Evolutionary conservation across 2,329 filamentous ascomycete species (phyloP).

Genomic region (Atkinsonella hypoxylon): DNA sequence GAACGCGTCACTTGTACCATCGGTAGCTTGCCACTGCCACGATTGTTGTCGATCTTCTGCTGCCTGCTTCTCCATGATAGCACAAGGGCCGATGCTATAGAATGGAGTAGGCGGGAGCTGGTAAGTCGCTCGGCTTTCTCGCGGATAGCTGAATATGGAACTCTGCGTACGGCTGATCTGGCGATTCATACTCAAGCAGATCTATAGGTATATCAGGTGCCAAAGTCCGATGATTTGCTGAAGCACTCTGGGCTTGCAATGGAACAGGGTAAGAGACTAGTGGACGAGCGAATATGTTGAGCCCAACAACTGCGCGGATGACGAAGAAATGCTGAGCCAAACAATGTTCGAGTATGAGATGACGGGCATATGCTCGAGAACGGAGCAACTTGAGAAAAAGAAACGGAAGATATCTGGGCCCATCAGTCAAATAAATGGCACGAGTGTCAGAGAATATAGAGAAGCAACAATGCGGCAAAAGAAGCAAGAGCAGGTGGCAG

Average conservation of each 20-base stretch:
- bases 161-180: conserved; percentile 12
- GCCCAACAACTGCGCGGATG: not conserved
- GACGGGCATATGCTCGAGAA: not conserved
- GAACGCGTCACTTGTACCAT: conserved; percentile 1
- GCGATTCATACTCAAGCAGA: conserved; percentile 14
- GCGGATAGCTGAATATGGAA: conserved; percentile 7
- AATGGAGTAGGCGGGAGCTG: conserved; percentile 5
- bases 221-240: not conserved
- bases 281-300: not conserved
- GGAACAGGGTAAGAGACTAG: not conserved
- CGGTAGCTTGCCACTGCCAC: conserved; percentile 10
- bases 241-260: not conserved
- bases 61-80: conserved; percentile 12
- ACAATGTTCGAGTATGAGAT: not conserved
- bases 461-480: not conserved
- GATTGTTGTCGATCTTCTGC: conserved; percentile 4
- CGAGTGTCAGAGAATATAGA: not conserved
- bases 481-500: not conserved
- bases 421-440: not conserved
- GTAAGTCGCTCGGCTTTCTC: conserved; percentile 10
- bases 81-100: conserved; percentile 7
- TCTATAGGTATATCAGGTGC: not conserved
- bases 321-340: not conserved
- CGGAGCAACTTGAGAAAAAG: not conserved
- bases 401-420: not conserved